Conservation (phyloP, 2,329 filamentous ascomycete species). For the Alternaria consortialis region DNA sequence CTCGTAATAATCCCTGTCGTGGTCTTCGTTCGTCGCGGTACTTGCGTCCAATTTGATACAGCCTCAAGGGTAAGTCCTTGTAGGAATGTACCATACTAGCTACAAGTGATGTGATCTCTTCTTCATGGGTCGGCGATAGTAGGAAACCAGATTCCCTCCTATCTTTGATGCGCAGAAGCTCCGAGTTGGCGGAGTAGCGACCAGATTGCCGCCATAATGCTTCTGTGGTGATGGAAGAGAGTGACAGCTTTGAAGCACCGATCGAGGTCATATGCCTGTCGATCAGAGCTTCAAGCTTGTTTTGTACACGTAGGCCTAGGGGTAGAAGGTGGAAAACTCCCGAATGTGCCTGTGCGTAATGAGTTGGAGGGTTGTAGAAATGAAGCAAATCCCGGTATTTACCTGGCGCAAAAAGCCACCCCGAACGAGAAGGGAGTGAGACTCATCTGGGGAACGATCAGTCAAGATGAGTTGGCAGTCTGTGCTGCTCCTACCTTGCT, state of each 20-base stretch:
- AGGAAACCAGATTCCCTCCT: conserved; percentile 78
- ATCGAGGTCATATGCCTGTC: conserved; percentile 87
- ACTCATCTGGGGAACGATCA: conserved; percentile 42
- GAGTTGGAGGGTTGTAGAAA: conserved; percentile 11
- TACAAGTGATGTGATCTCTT: conserved; percentile 90
- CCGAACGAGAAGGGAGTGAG: conserved; percentile 56
- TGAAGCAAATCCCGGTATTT: neutral
- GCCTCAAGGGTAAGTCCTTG: conserved; percentile 81
- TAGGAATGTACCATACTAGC: conserved; percentile 78
- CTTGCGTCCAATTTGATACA: conserved; percentile 94
- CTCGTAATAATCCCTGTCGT: conserved; percentile 84
- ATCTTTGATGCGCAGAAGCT: conserved; percentile 85
- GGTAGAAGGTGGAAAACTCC: conserved; percentile 94
- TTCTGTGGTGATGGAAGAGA: conserved; percentile 88
- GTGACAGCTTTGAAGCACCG: conserved; percentile 80
- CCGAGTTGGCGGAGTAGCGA: conserved; percentile 78
- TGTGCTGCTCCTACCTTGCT: conserved; percentile 47
- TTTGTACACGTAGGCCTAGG: conserved; percentile 83
- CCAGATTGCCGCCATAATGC: conserved; percentile 84
- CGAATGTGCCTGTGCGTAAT: conserved; percentile 72
- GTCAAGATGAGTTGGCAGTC: neutral
- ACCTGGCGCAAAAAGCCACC: conserved; percentile 58
- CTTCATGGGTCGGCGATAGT: conserved; percentile 92
- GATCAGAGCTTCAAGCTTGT: conserved; percentile 85
- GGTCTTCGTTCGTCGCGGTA: conserved; percentile 93